These are phyloP conservation scores for Cryptosporidium ryanae DNA, from an alignment of 169 alveolate genomes.

Conservation along the genomic window DNA sequence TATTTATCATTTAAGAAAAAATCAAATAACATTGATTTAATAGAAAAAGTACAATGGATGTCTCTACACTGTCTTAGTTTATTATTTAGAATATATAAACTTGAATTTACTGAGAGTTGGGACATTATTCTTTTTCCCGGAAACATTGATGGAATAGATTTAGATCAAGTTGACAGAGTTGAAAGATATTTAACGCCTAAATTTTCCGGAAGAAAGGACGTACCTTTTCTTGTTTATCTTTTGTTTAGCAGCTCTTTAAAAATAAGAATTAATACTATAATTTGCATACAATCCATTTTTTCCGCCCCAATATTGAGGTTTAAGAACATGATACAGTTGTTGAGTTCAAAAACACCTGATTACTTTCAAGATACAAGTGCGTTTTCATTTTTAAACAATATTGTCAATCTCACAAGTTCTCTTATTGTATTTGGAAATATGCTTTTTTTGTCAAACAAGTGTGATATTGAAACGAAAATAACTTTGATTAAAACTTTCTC, in stretches of 20 bases:
- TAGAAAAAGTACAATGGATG: slow-evolving; percentile 5
- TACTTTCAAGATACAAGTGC: slow-evolving; percentile 21
- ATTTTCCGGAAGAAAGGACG: not conserved
- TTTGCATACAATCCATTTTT: slow-evolving; percentile 63
- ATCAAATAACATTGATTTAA: not conserved
- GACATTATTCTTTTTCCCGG: slow-evolving; percentile 55
- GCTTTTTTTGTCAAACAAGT: not conserved
- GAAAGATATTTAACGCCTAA: not conserved
- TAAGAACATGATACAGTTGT: slow-evolving; percentile 19
- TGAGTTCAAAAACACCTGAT: not conserved
- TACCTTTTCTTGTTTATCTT: slow-evolving; percentile 40
- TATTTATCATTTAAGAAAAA: not conserved
- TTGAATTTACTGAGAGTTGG: slow-evolving; percentile 62
- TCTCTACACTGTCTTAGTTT: slow-evolving; percentile 33
- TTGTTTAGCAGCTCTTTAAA: slow-evolving; percentile 37
- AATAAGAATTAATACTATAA: slow-evolving; percentile 14
- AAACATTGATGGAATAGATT: not conserved
- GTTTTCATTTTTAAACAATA: slow-evolving; percentile 18
- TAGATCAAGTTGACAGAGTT: not conserved
- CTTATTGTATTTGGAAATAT: slow-evolving; percentile 23
- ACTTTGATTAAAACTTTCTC: slow-evolving; percentile 40
- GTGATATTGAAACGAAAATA: slow-evolving; percentile 12
- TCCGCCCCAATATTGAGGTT: slow-evolving; percentile 47
- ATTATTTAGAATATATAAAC: slow-evolving; percentile 31
- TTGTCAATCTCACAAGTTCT: not conserved